Percentiles rank a stretch among this genome's conserved stretches.
phyloP scores from a whole-genome alignment of 768 basidiomycete genomes.

The Boletus sp. region DNA sequence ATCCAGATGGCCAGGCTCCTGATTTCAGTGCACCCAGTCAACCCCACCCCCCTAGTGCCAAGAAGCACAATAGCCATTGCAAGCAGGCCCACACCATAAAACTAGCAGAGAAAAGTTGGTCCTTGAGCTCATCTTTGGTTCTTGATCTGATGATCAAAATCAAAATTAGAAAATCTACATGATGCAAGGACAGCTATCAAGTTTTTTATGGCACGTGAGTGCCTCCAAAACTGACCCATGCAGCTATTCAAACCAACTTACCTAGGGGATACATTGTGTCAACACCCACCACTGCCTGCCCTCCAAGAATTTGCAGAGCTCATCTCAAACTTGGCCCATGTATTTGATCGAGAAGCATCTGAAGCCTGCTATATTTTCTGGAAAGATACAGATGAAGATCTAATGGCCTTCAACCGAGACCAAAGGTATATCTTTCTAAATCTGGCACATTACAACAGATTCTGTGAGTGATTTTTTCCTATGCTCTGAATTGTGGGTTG shows the following conservation, averaged over 20 bases:
- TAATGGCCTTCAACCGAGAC: conserved; percentile 20
- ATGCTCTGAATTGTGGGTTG: background rate
- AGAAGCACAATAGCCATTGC: conserved; percentile 1
- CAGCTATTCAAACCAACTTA: background rate
- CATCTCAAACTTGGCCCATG: background rate
- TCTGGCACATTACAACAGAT: conserved; percentile 10
- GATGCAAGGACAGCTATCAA: background rate
- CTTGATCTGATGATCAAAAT: background rate
- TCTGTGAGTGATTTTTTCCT: conserved; percentile 1
- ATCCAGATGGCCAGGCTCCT: too few relatives aligned
- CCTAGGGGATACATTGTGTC: conserved; percentile 1
- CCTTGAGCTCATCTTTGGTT: too few relatives aligned
- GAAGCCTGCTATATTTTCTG: conserved; percentile 13
- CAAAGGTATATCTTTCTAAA: conserved; percentile 14
- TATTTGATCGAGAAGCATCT: background rate
- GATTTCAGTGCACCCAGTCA: background rate
- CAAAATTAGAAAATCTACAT: background rate
- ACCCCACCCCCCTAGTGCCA: background rate
- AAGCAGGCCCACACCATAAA: conserved; percentile 5
- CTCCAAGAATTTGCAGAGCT: conserved; percentile 5
- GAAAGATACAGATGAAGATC: conserved; percentile 16
- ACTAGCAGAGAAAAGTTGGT: conserved; percentile 5
- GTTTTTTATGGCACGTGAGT: conserved; percentile 16
- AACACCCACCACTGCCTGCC: background rate
- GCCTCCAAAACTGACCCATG: background rate